Evolutionary conservation across 2,329 filamentous ascomycete species (phyloP).

Genomic region (Monosporascus cannonballus): DNA sequence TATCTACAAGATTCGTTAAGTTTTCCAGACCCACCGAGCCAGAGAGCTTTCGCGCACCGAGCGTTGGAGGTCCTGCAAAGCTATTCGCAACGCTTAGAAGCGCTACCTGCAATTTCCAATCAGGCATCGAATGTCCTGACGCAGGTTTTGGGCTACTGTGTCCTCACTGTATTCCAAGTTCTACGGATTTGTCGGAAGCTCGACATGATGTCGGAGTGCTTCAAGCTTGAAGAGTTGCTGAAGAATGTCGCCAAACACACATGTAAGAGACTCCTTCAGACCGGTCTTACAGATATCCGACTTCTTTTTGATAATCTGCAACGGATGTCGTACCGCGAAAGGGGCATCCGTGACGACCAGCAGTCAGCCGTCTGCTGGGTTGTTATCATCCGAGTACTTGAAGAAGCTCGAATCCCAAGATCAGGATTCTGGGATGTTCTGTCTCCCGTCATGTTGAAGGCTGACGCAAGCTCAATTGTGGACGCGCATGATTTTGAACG

Average conservation of each 20-base stretch:
- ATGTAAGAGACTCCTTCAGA: conserved; percentile 33
- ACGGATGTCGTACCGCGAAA: conserved; percentile 37
- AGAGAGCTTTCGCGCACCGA: conserved; percentile 38
- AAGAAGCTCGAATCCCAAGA: conserved; percentile 42
- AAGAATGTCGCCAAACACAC: conserved; percentile 33
- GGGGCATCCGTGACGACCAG: conserved; percentile 45
- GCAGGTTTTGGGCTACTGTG: conserved; percentile 30
- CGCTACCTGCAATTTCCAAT: conserved; percentile 6
- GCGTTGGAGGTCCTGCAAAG: conserved; percentile 35
- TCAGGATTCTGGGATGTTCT: conserved; percentile 56
- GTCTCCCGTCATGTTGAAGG: conserved; percentile 35
- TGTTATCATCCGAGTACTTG: conserved; percentile 47
- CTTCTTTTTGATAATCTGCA: conserved; percentile 44
- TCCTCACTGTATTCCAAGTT: conserved; percentile 31
- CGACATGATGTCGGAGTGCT: conserved; percentile 27
- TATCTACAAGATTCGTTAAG: conserved; percentile 41
- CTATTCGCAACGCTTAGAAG: conserved; percentile 33
- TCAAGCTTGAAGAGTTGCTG: conserved; percentile 44
- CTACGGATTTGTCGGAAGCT: conserved; percentile 38
- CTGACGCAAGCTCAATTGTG: conserved; percentile 26
- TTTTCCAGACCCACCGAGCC: conserved; percentile 28
- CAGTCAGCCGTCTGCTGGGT: conserved; percentile 50
- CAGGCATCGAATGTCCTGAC: conserved; percentile 25
- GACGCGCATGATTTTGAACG: conserved; percentile 47
- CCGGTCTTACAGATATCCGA: conserved; percentile 38